A percentile compares a stretch with the other conserved stretches of the same genome.
phyloP scores from a whole-genome alignment of 352 stramenopile genomes.

The Phytophthora constricta region DNA sequence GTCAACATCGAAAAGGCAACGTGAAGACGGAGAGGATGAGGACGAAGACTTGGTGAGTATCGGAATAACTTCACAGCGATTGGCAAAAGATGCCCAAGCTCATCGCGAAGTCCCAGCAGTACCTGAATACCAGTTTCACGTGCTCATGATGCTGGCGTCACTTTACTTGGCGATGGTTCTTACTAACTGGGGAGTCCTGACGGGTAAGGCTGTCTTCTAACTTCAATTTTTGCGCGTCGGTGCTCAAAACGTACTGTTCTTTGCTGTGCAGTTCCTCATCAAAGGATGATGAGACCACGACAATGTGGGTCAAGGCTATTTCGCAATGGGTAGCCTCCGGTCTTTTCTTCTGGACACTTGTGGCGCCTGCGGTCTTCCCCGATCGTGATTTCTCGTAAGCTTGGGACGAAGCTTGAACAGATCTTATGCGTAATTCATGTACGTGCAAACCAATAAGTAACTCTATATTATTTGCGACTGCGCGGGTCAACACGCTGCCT shows the following conservation, averaged over 20 bases:
- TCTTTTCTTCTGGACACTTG: conserved; percentile 95
- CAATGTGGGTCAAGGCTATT: conserved; percentile 96
- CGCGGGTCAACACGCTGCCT: conserved; percentile 68
- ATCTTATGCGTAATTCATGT: conserved; percentile 2
- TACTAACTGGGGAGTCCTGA: conserved; percentile 78
- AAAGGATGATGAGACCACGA: conserved; percentile 63
- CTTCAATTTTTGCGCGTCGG: neutral
- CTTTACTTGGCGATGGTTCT: conserved; percentile 88
- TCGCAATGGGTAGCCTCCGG: conserved; percentile 92
- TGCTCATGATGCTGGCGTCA: conserved; percentile 75
- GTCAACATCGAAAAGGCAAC: conserved; percentile 28
- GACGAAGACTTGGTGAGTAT: conserved; percentile 44
- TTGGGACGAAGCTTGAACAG: neutral
- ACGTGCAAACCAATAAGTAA: neutral
- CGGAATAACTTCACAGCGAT: conserved; percentile 16
- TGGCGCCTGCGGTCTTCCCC: conserved; percentile 92
- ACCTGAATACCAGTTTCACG: conserved; percentile 78
- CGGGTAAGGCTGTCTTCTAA: conserved; percentile 39
- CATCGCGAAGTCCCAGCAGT: conserved; percentile 27
- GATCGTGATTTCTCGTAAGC: conserved; percentile 88
- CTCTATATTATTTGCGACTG: conserved; percentile 44
- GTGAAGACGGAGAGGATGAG: conserved; percentile 27
- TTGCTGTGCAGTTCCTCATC: conserved; percentile 39
- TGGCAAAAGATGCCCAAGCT: conserved; percentile 21
- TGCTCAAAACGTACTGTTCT: conserved; percentile 7